Conservation (phyloP, 139 green algal species). For the Asterochloris erici region DNA sequence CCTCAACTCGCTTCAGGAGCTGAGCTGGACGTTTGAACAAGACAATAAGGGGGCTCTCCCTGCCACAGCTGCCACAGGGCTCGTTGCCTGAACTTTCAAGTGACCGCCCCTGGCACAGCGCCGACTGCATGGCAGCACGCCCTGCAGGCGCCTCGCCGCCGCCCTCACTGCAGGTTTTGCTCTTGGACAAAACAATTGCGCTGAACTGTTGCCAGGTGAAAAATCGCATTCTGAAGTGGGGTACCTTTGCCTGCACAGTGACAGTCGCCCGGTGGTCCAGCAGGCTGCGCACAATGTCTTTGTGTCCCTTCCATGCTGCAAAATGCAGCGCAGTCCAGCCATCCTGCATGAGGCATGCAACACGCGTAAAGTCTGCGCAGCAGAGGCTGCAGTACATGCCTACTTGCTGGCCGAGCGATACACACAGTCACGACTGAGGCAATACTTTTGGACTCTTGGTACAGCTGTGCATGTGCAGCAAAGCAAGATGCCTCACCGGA, state of each 20-base stretch:
- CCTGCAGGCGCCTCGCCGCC: too few species aligned
- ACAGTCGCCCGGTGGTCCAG: not conserved
- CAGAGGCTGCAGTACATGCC: not conserved
- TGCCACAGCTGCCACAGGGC: too few species aligned
- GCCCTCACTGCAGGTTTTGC: not conserved
- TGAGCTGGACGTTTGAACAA: not conserved
- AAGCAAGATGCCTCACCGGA: not conserved
- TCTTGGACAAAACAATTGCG: not conserved
- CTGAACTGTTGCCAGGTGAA: not conserved
- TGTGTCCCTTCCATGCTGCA: constrained; percentile 11
- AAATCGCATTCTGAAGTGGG: not conserved
- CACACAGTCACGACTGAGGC: not conserved
- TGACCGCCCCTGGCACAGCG: too few species aligned
- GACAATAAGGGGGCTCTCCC: too few species aligned
- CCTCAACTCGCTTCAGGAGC: not conserved
- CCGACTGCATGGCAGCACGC: too few species aligned
- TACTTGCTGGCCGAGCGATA: not conserved
- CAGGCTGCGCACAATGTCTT: not conserved
- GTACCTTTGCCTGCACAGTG: not conserved
- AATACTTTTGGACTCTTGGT: too few species aligned
- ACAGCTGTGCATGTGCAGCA: not conserved
- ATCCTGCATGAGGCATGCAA: not conserved
- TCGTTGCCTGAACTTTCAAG: too few species aligned
- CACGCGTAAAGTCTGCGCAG: not conserved
- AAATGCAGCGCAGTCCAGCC: constrained; percentile 18